Percentiles rank a stretch among this genome's conserved stretches.
These are phyloP conservation scores for Salix caprea DNA, from an alignment of 345 rosid genomes.

Conservation along the genomic window DNA sequence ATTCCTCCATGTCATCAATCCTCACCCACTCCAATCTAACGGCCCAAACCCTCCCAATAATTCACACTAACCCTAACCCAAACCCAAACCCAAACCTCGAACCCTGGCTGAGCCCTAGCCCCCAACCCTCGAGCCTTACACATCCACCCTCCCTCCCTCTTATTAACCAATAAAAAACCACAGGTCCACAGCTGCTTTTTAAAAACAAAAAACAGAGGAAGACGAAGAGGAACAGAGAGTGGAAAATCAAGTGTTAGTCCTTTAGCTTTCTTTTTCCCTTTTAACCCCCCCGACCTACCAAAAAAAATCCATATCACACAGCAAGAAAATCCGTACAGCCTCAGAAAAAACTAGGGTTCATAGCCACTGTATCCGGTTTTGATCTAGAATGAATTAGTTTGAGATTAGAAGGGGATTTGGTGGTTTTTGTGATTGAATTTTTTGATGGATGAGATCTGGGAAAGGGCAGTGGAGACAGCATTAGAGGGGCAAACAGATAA, in stretches of 20 bases:
- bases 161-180: slow-evolving; percentile 18
- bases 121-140: slow-evolving; percentile 19
- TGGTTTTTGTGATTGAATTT: background rate
- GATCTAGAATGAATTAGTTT: background rate
- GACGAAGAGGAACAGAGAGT: background rate
- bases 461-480: slow-evolving; percentile 65
- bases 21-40: slow-evolving; percentile 26
- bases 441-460: slow-evolving; percentile 81
- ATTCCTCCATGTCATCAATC: slow-evolving; percentile 39
- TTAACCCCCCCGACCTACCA: background rate
- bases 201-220: background rate
- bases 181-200: background rate
- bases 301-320: background rate
- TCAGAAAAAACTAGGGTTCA: slow-evolving; percentile 21
- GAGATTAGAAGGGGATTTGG: background rate
- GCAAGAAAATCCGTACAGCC: slow-evolving; percentile 9
- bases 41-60: slow-evolving; percentile 15
- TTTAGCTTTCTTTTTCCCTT: background rate
- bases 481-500: slow-evolving; percentile 55
- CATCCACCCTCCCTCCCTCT: background rate
- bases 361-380: background rate
- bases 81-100: background rate
- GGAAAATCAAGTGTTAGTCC: background rate
- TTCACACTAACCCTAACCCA: slow-evolving; percentile 12
- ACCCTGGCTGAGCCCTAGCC: background rate